Evolutionary conservation across 192 early-diverging fungal genomes (phyloP).

Genomic region (Backusella luteola): DNA sequence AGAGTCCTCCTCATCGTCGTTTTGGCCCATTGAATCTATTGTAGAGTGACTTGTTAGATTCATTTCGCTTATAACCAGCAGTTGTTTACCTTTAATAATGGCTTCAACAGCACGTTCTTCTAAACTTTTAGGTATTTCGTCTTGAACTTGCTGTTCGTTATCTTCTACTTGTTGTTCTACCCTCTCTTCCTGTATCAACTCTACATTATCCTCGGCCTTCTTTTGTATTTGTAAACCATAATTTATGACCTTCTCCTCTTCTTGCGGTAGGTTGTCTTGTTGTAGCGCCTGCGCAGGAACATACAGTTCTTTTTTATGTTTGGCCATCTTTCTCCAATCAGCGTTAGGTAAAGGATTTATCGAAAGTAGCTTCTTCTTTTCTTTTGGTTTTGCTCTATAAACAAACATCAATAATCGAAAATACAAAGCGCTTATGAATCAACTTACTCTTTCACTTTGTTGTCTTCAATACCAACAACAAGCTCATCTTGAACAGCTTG

Average conservation of each 20-base stretch:
- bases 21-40: constrained; percentile 18
- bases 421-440: neutral
- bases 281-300: constrained; percentile 28
- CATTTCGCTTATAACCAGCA: too few relatives aligned
- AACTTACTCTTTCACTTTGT: constrained; percentile 41
- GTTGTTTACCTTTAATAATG: constrained; percentile 42
- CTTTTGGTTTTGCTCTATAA: constrained; percentile 35
- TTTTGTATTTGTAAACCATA: constrained; percentile 39
- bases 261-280: constrained; percentile 2
- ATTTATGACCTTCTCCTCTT: constrained; percentile 9
- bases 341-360: constrained; percentile 45
- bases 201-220: neutral
- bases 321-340: constrained; percentile 41
- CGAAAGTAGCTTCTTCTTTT: constrained; percentile 34
- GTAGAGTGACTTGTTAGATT: too few relatives aligned
- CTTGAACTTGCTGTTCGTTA: neutral
- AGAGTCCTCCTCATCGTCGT: constrained; percentile 9
- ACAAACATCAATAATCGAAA: neutral
- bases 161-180: constrained; percentile 1
- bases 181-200: neutral
- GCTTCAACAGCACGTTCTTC: constrained; percentile 43
- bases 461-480: constrained; percentile 47
- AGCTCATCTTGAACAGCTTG: constrained; percentile 40
- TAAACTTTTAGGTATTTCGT: constrained; percentile 28
- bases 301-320: constrained; percentile 37